Percentiles rank a stretch among this genome's conserved stretches.
Evolutionary conservation across 2,329 filamentous ascomycete species (phyloP).

Genomic region (Sphaerostilbella broomeana): DNA sequence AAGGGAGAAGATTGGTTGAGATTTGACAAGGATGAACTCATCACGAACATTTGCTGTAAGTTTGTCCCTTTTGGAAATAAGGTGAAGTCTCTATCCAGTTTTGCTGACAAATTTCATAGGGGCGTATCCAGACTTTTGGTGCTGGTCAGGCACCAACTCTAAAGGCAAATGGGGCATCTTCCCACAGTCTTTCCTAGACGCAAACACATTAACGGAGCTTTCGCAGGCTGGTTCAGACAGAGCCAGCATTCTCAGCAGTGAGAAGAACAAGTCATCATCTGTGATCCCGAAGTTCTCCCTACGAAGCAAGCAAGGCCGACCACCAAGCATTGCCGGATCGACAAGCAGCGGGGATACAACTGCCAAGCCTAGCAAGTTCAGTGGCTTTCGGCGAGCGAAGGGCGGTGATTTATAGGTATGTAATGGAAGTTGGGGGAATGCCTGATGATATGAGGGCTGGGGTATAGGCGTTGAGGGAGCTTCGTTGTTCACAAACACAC

Average conservation of each 20-base stretch:
- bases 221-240: slow-evolving; percentile 22
- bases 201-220: slow-evolving; percentile 36
- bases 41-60: slow-evolving; percentile 57
- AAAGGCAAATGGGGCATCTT: slow-evolving; percentile 50
- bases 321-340: slow-evolving; percentile 29
- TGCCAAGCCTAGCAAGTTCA: slow-evolving; percentile 13
- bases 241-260: slow-evolving; percentile 26
- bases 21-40: slow-evolving; percentile 60
- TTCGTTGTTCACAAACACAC: no score
- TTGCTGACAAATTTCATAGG: slow-evolving; percentile 25
- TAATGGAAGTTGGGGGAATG: no score
- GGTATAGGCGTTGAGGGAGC: no score
- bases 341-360: slow-evolving; percentile 26
- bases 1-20: slow-evolving; percentile 45
- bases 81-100: no score
- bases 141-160: slow-evolving; percentile 47
- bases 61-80: no score
- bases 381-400: slow-evolving; percentile 3
- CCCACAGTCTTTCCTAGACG: slow-evolving; percentile 43
- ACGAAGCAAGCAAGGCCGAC: slow-evolving; percentile 25
- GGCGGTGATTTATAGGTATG: slow-evolving; percentile 11
- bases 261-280: slow-evolving; percentile 28
- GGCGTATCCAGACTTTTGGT: slow-evolving; percentile 45
- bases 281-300: slow-evolving; percentile 31
- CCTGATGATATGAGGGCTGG: slow-evolving; percentile 2